phyloP scores from a whole-genome alignment of 176 grass and related monocot species.

The Pharus latifolius region DNA sequence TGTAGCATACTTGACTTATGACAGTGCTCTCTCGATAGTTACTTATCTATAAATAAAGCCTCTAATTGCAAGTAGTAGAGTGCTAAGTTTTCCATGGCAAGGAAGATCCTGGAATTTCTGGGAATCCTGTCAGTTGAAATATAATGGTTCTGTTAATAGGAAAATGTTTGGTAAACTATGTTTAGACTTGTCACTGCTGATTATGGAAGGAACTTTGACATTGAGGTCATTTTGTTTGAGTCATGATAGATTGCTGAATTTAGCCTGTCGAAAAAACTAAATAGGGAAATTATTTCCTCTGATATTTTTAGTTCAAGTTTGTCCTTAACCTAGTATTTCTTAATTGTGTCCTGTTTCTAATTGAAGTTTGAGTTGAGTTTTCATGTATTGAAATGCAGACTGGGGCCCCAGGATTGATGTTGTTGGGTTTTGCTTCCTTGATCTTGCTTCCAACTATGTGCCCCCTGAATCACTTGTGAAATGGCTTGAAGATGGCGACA shows the following conservation, averaged over 20 bases:
- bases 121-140: not conserved
- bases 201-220: not conserved
- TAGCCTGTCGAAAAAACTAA: not conserved
- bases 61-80: not conserved
- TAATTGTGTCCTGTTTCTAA: not conserved
- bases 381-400: conserved; percentile 42
- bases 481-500: conserved; percentile 88
- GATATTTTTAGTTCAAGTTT: not conserved
- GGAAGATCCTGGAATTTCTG: not conserved
- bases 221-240: not conserved
- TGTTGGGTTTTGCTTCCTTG: conserved; percentile 97
- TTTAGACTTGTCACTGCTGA: not conserved
- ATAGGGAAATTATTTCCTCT: too few relatives aligned
- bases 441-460: conserved; percentile 87
- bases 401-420: conserved; percentile 94
- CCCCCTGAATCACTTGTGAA: conserved; percentile 69
- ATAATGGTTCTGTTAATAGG: not conserved
- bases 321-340: not conserved
- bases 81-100: not conserved
- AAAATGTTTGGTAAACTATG: not conserved
- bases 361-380: not conserved
- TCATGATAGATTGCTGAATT: not conserved
- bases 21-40: not conserved
- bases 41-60: not conserved
- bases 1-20: not conserved